Base-by-base conservation (phyloP, 2,329 filamentous ascomycete species). In the Trichoderma sp. region DNA sequence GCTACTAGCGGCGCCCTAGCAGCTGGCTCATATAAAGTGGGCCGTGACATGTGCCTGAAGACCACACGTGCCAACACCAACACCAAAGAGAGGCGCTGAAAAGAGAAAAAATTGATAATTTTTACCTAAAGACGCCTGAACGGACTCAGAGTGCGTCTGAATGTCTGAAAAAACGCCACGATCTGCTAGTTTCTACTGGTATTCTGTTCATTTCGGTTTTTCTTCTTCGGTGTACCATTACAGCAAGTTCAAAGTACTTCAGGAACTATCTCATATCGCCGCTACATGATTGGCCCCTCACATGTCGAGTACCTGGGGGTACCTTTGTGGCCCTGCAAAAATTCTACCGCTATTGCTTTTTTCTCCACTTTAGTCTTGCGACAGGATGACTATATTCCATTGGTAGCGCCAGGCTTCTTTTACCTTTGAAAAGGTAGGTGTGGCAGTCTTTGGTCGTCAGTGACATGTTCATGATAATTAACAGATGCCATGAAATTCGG, bases 401-500 rank as follows among this genome's bases (percentile, higher is more conserved):
- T 62, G 52, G 27, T 35, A 35, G 43, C 33, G 35, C 61, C 61
- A 55, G 29, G n/a, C 14, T 21, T 16, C 40, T 43, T 35, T 43
- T 21, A 47, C 27, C 52, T 47, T 49, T 24, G 40, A 55, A 65
- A 65, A 14, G 37, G 62, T 29, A 57, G 35, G 27, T 16, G 29
- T 11, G 49, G 16, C 19, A 21, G 49, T 10, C 49, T 29, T 40
- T 40, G 16, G 7, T 24, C 27, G 27, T 35, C 24, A 10, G n/a
- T 47, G 47, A 29, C 58, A 65, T 49, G 37, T 47, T 24, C 47
- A 43, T 55, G 62, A 68, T 40, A 56, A 70, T 69, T 59, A 68
- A 57, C 64, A 58, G 61, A 65, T 70, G 71, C 72, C 67, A 97
- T 97, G 93, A 97, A 97, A 84, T 97, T 96, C 80, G 92, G 90